Conservation (phyloP, 352 stramenopile species). For the Phytophthora pseudosyringae region DNA sequence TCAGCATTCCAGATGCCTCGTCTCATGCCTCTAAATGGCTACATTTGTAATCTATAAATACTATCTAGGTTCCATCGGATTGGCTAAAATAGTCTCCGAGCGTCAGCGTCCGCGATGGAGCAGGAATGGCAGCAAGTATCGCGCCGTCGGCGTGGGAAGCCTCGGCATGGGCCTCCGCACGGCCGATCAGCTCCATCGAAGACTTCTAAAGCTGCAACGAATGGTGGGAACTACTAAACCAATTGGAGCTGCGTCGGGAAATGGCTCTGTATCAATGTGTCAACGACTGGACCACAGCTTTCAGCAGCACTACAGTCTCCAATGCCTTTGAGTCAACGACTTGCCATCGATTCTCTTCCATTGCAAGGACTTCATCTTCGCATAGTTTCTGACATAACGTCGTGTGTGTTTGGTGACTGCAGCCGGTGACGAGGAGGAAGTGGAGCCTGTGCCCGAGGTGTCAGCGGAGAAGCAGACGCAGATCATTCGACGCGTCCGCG, state of each 20-base stretch:
- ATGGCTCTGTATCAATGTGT: neutral
- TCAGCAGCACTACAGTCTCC: neutral
- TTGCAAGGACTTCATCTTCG: neutral
- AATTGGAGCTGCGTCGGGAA: neutral
- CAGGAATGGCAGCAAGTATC: conserved; percentile 40
- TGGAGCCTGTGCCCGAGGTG: conserved; percentile 35
- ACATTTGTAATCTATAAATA: conserved; percentile 10
- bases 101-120: conserved; percentile 20
- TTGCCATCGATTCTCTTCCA: neutral
- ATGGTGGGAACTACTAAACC: conserved; percentile 1
- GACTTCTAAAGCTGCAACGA: neutral
- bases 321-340: neutral
- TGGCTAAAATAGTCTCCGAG: conserved; percentile 12
- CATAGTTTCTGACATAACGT: neutral
- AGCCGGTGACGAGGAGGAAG: conserved; percentile 31
- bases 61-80: conserved; percentile 5
- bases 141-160: conserved; percentile 27
- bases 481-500: conserved; percentile 47
- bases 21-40: conserved; percentile 6
- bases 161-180: conserved; percentile 7
- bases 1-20: conserved; percentile 2
- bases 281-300: conserved; percentile 20
- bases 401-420: neutral
- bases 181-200: conserved; percentile 5
- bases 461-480: conserved; percentile 43